Evolutionary conservation across 2,329 filamentous ascomycete genomes (phyloP).

Genomic region (Nemania sp.): DNA sequence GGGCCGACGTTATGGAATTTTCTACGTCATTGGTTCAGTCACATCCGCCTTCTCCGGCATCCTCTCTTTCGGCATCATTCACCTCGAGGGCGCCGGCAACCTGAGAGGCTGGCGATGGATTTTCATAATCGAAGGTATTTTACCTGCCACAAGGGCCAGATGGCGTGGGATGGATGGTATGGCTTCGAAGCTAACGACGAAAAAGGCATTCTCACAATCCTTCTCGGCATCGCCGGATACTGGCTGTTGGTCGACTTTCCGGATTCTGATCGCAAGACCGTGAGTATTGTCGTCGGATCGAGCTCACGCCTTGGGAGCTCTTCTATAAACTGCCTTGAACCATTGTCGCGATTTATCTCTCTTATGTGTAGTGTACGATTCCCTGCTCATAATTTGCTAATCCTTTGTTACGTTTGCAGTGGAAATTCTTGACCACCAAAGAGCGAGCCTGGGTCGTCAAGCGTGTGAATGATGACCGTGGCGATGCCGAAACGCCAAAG

Average conservation of each 20-base stretch:
- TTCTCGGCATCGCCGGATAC: slow-evolving; percentile 46
- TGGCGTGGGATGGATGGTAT: no score
- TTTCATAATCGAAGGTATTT: slow-evolving; percentile 60
- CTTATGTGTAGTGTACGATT: background rate
- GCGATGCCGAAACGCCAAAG: slow-evolving; percentile 53
- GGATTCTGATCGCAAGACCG: slow-evolving; percentile 45
- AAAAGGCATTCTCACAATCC: slow-evolving; percentile 58
- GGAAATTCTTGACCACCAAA: slow-evolving; percentile 47
- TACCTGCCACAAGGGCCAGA: background rate
- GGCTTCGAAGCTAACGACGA: slow-evolving; percentile 34
- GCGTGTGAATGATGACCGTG: slow-evolving; percentile 51
- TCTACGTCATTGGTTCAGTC: slow-evolving; percentile 71
- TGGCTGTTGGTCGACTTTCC: slow-evolving; percentile 57
- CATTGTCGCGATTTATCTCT: background rate
- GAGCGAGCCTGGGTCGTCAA: slow-evolving; percentile 46
- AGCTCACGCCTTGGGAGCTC: background rate
- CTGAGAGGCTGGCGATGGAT: slow-evolving; percentile 70
- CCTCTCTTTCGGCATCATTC: slow-evolving; percentile 71
- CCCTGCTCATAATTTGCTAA: background rate
- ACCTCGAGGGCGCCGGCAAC: slow-evolving; percentile 60
- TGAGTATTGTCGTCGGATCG: slow-evolving; percentile 5
- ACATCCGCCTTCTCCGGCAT: slow-evolving; percentile 70
- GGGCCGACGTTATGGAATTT: slow-evolving; percentile 69
- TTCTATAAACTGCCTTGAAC: background rate
- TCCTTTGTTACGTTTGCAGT: slow-evolving; percentile 15